These are phyloP conservation scores for Peniophora sp. DNA, from an alignment of 1,284 basidiomycete genomes.

Conservation along the genomic window DNA sequence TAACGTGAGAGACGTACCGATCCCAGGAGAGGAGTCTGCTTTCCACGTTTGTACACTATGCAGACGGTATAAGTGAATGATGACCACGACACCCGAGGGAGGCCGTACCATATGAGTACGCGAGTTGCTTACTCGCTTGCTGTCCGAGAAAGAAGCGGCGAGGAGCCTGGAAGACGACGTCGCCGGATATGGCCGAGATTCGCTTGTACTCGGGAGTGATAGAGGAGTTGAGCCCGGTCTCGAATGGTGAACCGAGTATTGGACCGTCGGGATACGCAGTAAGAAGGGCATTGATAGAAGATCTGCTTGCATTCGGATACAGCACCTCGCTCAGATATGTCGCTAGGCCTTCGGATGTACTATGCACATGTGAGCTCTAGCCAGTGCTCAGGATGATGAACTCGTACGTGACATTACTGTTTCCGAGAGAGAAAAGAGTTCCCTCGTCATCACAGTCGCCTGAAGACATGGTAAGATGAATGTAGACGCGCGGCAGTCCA, in stretches of 20 bases:
- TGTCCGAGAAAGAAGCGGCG: constrained; percentile 43
- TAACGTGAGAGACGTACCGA: constrained; percentile 1
- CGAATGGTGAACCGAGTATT: constrained; percentile 42
- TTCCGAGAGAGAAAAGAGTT: constrained; percentile 39
- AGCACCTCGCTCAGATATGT: constrained; percentile 27
- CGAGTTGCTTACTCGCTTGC: constrained; percentile 31
- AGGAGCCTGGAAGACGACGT: constrained; percentile 43
- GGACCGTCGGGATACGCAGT: constrained; percentile 33
- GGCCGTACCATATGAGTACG: constrained; percentile 39
- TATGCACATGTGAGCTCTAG: constrained; percentile 9
- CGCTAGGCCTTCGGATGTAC: constrained; percentile 27
- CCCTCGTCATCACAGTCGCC: constrained; percentile 45
- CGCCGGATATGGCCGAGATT: constrained; percentile 39
- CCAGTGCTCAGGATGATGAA: not conserved
- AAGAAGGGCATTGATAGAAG: constrained; percentile 23
- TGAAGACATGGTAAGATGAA: not conserved
- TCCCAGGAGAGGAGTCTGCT: constrained; percentile 8
- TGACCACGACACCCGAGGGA: not conserved
- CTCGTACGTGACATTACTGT: constrained; percentile 32
- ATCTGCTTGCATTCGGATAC: constrained; percentile 20
- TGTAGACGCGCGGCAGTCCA: not conserved
- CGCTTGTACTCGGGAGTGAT: constrained; percentile 43
- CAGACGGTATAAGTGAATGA: not conserved
- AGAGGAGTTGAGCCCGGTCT: constrained; percentile 35
- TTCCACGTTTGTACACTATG: constrained; percentile 11